Evolutionary conservation across 345 rosid species (phyloP).

Genomic region (Euclidium syriacum): DNA sequence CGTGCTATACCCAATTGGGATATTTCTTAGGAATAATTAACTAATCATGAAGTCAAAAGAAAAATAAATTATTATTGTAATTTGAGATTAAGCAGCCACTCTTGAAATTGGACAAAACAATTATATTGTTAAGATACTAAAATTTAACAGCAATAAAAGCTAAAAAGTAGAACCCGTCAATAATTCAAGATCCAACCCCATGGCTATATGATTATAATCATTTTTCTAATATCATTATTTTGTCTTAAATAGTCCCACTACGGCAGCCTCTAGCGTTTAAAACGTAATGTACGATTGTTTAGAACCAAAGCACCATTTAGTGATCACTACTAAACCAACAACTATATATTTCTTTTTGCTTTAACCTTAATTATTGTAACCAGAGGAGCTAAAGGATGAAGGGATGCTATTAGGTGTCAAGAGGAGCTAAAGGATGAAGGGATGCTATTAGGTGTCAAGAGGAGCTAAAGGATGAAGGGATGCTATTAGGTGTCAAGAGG

Average conservation of each 20-base stretch:
- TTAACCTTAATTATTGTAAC: neutral
- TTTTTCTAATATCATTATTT: neutral
- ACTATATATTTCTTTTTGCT: neutral
- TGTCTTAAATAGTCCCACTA: constrained; percentile 9
- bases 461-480: too few relatives aligned
- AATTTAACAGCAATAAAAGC: neutral
- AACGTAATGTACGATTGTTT: neutral
- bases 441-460: too few relatives aligned
- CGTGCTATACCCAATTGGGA: constrained; percentile 3
- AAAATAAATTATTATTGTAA: neutral
- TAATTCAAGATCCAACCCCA: constrained; percentile 25
- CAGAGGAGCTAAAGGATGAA: too few relatives aligned
- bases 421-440: too few relatives aligned
- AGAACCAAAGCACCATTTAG: neutral
- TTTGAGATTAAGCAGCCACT: too few relatives aligned
- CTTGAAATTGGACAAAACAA: neutral
- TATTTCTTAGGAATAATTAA: neutral
- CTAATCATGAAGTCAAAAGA: neutral
- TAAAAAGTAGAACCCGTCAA: constrained; percentile 7
- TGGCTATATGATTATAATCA: neutral
- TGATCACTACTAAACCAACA: neutral
- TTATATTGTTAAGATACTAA: neutral
- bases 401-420: too few relatives aligned
- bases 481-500: too few relatives aligned
- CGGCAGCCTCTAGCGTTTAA: constrained; percentile 12